Percentiles rank a stretch among this genome's conserved stretches.
Conservation (phyloP, 805 yeast genomes). For the Wickerhamomyces sydowiorum region DNA sequence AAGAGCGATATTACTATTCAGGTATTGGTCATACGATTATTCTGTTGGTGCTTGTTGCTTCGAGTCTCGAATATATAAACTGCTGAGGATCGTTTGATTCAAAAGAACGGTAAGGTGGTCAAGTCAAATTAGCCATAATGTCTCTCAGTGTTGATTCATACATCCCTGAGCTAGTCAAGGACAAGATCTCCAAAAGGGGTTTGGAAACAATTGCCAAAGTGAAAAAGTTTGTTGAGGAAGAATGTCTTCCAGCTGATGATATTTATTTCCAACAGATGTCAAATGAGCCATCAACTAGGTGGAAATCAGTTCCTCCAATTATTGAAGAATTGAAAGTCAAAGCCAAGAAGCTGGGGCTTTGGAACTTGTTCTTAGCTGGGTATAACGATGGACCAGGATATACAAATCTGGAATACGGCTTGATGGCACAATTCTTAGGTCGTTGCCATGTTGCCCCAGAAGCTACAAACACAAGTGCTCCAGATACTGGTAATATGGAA, state of each 20-base stretch:
- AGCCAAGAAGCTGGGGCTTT: constrained; percentile 47
- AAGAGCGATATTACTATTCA: too few relatives aligned
- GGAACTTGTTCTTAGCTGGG: constrained; percentile 52
- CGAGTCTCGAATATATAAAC: too few relatives aligned
- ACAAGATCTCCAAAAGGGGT: constrained; percentile 28
- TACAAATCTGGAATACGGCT: constrained; percentile 57
- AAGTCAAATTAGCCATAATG: background rate
- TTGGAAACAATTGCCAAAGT: constrained; percentile 28
- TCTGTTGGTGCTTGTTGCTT: too few relatives aligned
- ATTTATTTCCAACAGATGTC: constrained; percentile 35
- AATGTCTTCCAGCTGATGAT: constrained; percentile 52
- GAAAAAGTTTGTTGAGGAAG: constrained; percentile 48
- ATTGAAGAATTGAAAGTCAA: constrained; percentile 46
- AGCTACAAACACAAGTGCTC: constrained; percentile 55
- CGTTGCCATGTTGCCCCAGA: constrained; percentile 49
- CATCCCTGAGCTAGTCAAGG: constrained; percentile 31
- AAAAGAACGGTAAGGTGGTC: too few relatives aligned
- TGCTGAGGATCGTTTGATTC: too few relatives aligned
- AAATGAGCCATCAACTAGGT: constrained; percentile 35
- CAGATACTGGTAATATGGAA: constrained; percentile 59
- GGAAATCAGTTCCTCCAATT: constrained; percentile 42
- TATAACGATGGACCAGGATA: constrained; percentile 48
- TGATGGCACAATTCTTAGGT: constrained; percentile 61
- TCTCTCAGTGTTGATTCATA: constrained; percentile 15
- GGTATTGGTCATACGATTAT: too few relatives aligned